A percentile compares a stretch with the other conserved stretches of the same genome.
Evolutionary conservation across 164 flowering plant species (phyloP).

Genomic region (Chimonanthus salicifolius): DNA sequence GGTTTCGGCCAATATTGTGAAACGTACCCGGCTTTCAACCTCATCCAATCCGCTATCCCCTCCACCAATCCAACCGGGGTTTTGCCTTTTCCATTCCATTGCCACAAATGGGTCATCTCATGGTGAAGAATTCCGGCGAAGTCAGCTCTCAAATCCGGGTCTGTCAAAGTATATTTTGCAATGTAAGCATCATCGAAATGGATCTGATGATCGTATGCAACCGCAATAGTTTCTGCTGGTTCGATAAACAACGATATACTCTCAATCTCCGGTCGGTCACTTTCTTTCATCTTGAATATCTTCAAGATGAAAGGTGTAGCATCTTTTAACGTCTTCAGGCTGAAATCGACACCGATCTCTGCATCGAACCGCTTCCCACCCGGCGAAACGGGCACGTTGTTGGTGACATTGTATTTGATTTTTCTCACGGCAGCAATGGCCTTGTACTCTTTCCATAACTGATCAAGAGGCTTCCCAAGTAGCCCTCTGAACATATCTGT

Average conservation of each 20-base stretch:
- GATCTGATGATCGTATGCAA: constrained; percentile 31
- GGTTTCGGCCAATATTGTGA: constrained; percentile 53
- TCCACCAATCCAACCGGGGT: constrained; percentile 37
- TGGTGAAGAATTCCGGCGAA: constrained; percentile 51
- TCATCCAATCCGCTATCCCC: constrained; percentile 15
- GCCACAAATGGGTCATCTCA: constrained; percentile 60
- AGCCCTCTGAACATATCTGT: too few species aligned
- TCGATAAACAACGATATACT: constrained; percentile 32
- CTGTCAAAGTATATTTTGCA: constrained; percentile 15
- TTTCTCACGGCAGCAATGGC: constrained; percentile 13
- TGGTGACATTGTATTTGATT: constrained; percentile 35
- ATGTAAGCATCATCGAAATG: constrained; percentile 39
- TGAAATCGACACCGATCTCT: constrained; percentile 20
- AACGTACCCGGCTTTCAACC: constrained; percentile 43
- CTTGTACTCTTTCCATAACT: too few species aligned
- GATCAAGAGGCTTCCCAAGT: too few species aligned
- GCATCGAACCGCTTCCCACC: too few species aligned
- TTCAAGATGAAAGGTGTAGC: constrained; percentile 56
- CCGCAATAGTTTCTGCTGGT: constrained; percentile 43
- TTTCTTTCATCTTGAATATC: constrained; percentile 31
- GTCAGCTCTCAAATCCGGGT: constrained; percentile 39
- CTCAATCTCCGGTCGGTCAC: constrained; percentile 33
- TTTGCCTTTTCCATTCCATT: constrained; percentile 41
- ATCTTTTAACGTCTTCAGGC: constrained; percentile 23
- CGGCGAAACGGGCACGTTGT: too few species aligned